Evolutionary conservation across 768 basidiomycete species (phyloP).

Genomic region (Leccinum obscurum): DNA sequence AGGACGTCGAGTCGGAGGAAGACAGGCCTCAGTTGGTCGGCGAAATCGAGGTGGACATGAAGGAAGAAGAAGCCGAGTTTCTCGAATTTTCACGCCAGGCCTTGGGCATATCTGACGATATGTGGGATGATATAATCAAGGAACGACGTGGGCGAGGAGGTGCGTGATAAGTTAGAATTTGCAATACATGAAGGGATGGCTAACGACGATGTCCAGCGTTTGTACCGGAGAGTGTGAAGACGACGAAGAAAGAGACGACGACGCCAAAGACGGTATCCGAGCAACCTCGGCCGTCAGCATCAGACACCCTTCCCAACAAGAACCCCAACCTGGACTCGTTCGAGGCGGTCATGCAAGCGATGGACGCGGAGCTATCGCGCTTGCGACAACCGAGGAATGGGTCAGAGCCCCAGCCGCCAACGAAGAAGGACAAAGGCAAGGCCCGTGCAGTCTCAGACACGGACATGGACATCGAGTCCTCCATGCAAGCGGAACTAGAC

Average conservation of each 20-base stretch:
- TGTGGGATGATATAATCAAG: slow-evolving; percentile 84
- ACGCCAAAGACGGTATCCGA: slow-evolving; percentile 9
- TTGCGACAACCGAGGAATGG: slow-evolving; percentile 32
- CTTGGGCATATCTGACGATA: slow-evolving; percentile 84
- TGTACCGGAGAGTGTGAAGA: slow-evolving; percentile 41
- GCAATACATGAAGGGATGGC: background rate
- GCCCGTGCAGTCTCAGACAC: slow-evolving; percentile 39
- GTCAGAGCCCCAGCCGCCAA: slow-evolving; percentile 25
- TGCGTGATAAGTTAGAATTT: slow-evolving; percentile 38
- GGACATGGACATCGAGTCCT: slow-evolving; percentile 72
- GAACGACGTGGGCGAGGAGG: slow-evolving; percentile 83
- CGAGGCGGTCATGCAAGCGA: slow-evolving; percentile 93
- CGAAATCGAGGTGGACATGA: slow-evolving; percentile 89
- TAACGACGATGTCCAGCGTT: slow-evolving; percentile 48
- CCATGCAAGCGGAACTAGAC: slow-evolving; percentile 87
- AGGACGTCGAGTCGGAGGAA: slow-evolving; percentile 66
- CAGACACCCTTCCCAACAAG: slow-evolving; percentile 41
- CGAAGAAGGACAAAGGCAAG: slow-evolving; percentile 50
- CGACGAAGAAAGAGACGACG: slow-evolving; percentile 8
- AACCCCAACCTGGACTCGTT: slow-evolving; percentile 87
- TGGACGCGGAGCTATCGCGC: slow-evolving; percentile 80
- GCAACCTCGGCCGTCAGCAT: slow-evolving; percentile 22
- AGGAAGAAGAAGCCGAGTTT: slow-evolving; percentile 91
- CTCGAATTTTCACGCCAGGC: slow-evolving; percentile 92
- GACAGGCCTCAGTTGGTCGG: slow-evolving; percentile 83